phyloP scores from a whole-genome alignment of 1,139 yeast genomes.

The Debaryomyces sp. region DNA sequence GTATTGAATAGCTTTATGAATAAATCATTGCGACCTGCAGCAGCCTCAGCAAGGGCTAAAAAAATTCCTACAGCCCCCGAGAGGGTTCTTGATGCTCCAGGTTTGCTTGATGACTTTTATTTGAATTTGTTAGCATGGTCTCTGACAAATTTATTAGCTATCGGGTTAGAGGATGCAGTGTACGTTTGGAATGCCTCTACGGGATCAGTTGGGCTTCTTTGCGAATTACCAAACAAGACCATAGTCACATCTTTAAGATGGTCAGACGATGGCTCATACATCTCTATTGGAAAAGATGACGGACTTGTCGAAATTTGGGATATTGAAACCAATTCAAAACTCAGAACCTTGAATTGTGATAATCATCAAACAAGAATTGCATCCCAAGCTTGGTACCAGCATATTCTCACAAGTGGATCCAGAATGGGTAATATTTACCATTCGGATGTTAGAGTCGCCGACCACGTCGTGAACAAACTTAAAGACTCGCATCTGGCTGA shows the following conservation, averaged over 20 bases:
- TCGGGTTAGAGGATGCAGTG: conserved; percentile 82
- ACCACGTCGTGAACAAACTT: conserved; percentile 67
- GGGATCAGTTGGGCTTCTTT: conserved; percentile 74
- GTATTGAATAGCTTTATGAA: conserved; percentile 14
- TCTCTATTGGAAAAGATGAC: conserved; percentile 82
- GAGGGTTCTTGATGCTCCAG: conserved; percentile 95
- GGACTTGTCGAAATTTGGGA: conserved; percentile 96
- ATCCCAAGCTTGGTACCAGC: conserved; percentile 84
- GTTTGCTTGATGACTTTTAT: conserved; percentile 89
- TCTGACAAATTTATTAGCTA: conserved; percentile 76
- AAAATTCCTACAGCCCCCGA: conserved; percentile 89
- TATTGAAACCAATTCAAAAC: conserved; percentile 70
- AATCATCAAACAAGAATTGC: conserved; percentile 72
- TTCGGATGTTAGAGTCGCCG: conserved; percentile 89
- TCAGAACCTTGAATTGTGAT: conserved; percentile 77
- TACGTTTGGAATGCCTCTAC: conserved; percentile 92
- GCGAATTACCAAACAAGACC: conserved; percentile 57
- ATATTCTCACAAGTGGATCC: conserved; percentile 79
- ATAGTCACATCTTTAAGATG: conserved; percentile 78
- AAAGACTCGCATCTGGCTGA: conserved; percentile 71
- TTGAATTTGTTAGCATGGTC: conserved; percentile 91
- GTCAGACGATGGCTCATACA: conserved; percentile 90
- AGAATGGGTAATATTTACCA: conserved; percentile 83
- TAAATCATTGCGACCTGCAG: conserved; percentile 42
- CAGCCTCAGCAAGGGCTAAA: conserved; percentile 59